These are phyloP conservation scores for Citrus reticulata DNA, from an alignment of 345 rosid genomes.

Conservation along the genomic window DNA sequence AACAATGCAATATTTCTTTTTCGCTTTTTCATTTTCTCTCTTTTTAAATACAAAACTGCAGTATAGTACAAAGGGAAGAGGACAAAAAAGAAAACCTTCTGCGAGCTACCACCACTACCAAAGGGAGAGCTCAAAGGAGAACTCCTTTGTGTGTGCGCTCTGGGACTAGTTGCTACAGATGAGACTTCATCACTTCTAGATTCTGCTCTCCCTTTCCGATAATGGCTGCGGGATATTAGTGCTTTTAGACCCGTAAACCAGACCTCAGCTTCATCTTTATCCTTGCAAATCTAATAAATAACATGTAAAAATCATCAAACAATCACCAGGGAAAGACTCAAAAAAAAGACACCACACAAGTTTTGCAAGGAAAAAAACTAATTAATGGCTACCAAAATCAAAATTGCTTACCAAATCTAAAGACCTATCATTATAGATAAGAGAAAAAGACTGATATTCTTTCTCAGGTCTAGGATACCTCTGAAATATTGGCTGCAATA, in stretches of 20 bases:
- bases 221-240: slow-evolving; percentile 52
- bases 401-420: slow-evolving; percentile 61
- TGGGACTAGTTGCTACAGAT: slow-evolving; percentile 76
- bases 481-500: slow-evolving; percentile 71
- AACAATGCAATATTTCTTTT: not conserved
- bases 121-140: slow-evolving; percentile 72
- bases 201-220: slow-evolving; percentile 52
- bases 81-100: slow-evolving; percentile 46
- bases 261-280: slow-evolving; percentile 83
- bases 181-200: slow-evolving; percentile 66
- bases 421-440: slow-evolving; percentile 63
- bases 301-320: not conserved
- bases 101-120: slow-evolving; percentile 59
- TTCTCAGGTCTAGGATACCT: slow-evolving; percentile 81
- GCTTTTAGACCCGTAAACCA: slow-evolving; percentile 84
- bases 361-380: slow-evolving; percentile 1
- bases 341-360: not conserved
- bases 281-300: slow-evolving; percentile 60
- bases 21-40: not conserved
- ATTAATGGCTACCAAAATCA: not conserved
- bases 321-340: not conserved
- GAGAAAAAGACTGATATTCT: slow-evolving; percentile 86
- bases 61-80: slow-evolving; percentile 12
- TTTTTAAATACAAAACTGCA: not conserved
- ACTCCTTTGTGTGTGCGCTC: slow-evolving; percentile 58